A percentile compares a stretch with the other conserved stretches of the same genome.
phyloP scores from a whole-genome alignment of 169 alveolate genomes.

The Plasmodium malariae region DNA sequence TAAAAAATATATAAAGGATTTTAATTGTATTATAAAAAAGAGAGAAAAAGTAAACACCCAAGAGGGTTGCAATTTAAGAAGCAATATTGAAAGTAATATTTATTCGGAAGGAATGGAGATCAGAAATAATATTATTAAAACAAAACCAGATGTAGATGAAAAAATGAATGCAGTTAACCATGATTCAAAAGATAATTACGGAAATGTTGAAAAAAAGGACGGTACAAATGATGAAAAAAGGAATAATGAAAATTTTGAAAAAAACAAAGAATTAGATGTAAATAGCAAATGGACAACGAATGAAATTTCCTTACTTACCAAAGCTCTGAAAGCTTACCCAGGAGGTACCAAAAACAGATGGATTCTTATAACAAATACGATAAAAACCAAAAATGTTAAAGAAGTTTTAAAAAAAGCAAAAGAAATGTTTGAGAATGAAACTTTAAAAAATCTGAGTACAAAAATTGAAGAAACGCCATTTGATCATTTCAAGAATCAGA shows the following conservation, averaged over 20 bases:
- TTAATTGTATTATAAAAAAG: slow-evolving; percentile 17
- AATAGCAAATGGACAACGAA: slow-evolving; percentile 91
- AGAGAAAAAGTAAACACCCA: not conserved
- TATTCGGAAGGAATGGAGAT: not conserved
- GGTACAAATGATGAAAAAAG: slow-evolving; percentile 11
- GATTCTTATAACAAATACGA: slow-evolving; percentile 90
- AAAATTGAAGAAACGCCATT: slow-evolving; percentile 80
- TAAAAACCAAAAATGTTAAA: slow-evolving; percentile 89
- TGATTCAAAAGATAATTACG: not conserved
- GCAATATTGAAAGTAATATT: not conserved
- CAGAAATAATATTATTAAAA: not conserved
- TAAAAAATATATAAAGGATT: slow-evolving; percentile 45
- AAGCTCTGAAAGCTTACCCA: slow-evolving; percentile 92
- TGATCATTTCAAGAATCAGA: slow-evolving; percentile 77
- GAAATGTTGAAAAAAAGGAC: not conserved
- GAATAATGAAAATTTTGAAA: not conserved
- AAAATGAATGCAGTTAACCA: not conserved
- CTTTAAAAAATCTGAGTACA: slow-evolving; percentile 77
- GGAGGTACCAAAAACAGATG: slow-evolving; percentile 93
- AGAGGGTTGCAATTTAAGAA: not conserved
- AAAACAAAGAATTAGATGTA: slow-evolving; percentile 12
- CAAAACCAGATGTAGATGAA: too few species aligned
- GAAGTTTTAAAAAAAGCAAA: slow-evolving; percentile 92
- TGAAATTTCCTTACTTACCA: slow-evolving; percentile 90
- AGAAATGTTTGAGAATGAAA: slow-evolving; percentile 85